Percentiles rank a stretch among this genome's conserved stretches.
Evolutionary conservation across 805 yeast genomes (phyloP).

Genomic region (Candida pseudoglaebosa): DNA sequence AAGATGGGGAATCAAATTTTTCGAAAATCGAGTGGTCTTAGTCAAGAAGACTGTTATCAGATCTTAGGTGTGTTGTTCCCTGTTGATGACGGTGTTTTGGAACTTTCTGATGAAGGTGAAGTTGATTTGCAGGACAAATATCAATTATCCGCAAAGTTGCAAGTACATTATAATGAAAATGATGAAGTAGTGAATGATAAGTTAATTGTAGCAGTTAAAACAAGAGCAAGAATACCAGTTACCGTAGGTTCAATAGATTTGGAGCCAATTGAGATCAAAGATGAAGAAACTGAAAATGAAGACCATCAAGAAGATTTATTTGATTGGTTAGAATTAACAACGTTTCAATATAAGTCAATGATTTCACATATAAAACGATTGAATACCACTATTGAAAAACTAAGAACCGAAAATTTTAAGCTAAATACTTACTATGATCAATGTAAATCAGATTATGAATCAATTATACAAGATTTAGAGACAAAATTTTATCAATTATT

Average conservation of each 20-base stretch:
- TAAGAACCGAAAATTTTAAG: slow-evolving; percentile 6
- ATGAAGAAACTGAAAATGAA: slow-evolving; percentile 7
- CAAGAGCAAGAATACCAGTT: slow-evolving; percentile 20
- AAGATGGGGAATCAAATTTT: slow-evolving; percentile 6
- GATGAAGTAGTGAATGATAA: slow-evolving; percentile 22
- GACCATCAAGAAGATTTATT: slow-evolving; percentile 18
- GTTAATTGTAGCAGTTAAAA: slow-evolving; percentile 18
- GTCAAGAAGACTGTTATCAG: slow-evolving; percentile 6
- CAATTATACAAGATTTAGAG: slow-evolving; percentile 21
- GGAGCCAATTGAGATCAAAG: slow-evolving; percentile 15
- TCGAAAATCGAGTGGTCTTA: slow-evolving; percentile 1
- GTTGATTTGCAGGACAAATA: slow-evolving; percentile 7
- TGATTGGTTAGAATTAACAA: slow-evolving; percentile 23
- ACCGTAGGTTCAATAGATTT: slow-evolving; percentile 24
- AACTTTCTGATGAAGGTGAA: slow-evolving; percentile 9
- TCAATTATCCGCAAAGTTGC: slow-evolving; percentile 16
- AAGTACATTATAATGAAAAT: slow-evolving; percentile 20
- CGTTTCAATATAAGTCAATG: slow-evolving; percentile 12
- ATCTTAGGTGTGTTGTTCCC: slow-evolving; percentile 17
- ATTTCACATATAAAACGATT: slow-evolving; percentile 3
- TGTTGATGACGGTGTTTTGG: slow-evolving; percentile 7
- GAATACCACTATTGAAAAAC: slow-evolving; percentile 3
- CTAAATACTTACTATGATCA: slow-evolving; percentile 11
- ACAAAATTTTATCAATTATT: slow-evolving; percentile 23
- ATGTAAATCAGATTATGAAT: slow-evolving; percentile 13